Conservation (phyloP, 2,329 filamentous ascomycete species). For the Pseudopyricularia javanii region DNA sequence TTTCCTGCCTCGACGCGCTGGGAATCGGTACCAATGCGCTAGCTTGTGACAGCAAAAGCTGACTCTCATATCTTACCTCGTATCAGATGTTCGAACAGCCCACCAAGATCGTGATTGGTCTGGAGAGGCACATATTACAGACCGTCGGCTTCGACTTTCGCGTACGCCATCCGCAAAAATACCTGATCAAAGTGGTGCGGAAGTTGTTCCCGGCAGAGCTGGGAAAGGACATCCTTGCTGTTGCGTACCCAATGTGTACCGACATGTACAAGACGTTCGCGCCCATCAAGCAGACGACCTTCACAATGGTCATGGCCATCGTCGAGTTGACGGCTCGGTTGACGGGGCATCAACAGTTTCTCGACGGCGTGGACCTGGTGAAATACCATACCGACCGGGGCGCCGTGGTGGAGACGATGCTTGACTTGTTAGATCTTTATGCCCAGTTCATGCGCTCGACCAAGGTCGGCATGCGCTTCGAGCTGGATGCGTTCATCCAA, state of each 20-base stretch:
- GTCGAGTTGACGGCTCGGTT: conserved; percentile 70
- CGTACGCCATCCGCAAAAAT: conserved; percentile 74
- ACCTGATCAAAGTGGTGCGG: conserved; percentile 68
- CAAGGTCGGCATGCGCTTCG: conserved; percentile 58
- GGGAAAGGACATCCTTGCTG: conserved; percentile 45
- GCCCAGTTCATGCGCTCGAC: conserved; percentile 70
- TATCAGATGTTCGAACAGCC: conserved; percentile 64
- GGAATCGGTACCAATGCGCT: too few relatives aligned
- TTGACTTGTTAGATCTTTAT: conserved; percentile 87
- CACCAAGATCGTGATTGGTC: conserved; percentile 71
- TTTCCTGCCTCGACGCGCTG: neutral
- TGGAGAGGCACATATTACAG: conserved; percentile 89
- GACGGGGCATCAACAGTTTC: conserved; percentile 38
- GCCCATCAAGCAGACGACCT: conserved; percentile 77
- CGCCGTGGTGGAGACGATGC: conserved; percentile 60
- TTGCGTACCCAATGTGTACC: conserved; percentile 71
- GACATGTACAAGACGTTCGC: conserved; percentile 91
- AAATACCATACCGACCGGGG: conserved; percentile 29
- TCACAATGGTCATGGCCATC: conserved; percentile 73
- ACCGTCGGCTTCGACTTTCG: conserved; percentile 89
- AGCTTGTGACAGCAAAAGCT: too few relatives aligned
- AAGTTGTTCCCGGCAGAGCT: conserved; percentile 33
- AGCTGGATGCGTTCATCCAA: conserved; percentile 68
- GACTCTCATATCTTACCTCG: neutral
- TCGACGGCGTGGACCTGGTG: conserved; percentile 31